Evolutionary conservation across 495 filamentous ascomycete species (phyloP).

Genomic region (Ramalina peruviana): DNA sequence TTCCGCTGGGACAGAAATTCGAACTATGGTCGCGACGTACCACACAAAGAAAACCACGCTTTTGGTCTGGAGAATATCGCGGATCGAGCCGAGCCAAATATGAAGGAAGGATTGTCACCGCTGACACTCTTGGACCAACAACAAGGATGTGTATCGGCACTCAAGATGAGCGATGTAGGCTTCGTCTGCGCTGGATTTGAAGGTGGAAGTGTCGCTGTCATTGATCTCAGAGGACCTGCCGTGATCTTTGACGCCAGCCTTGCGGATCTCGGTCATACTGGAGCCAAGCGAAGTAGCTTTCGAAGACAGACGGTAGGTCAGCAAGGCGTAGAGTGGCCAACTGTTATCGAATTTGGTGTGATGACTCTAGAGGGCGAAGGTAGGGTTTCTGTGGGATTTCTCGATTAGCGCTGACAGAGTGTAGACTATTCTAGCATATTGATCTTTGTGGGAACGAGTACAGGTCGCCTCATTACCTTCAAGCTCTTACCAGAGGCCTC

Average conservation of each 20-base stretch:
- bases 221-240: slow-evolving; percentile 78
- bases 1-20: slow-evolving; percentile 78
- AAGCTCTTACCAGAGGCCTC: slow-evolving; percentile 64
- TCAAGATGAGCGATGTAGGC: slow-evolving; percentile 78
- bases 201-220: slow-evolving; percentile 58
- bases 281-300: slow-evolving; percentile 56
- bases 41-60: slow-evolving; percentile 37
- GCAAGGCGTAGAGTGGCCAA: slow-evolving; percentile 54
- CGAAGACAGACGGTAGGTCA: slow-evolving; percentile 29
- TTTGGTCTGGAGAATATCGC: slow-evolving; percentile 57
- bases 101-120: slow-evolving; percentile 74
- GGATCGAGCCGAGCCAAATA: slow-evolving; percentile 57
- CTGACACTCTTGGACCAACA: slow-evolving; percentile 68
- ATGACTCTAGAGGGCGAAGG: slow-evolving; percentile 83
- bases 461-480: slow-evolving; percentile 73
- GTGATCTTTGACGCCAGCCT: slow-evolving; percentile 65
- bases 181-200: slow-evolving; percentile 82
- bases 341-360: slow-evolving; percentile 75
- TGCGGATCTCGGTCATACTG: slow-evolving; percentile 49
- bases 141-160: slow-evolving; percentile 59
- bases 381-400: slow-evolving; percentile 13
- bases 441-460: slow-evolving; percentile 79
- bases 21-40: slow-evolving; percentile 40
- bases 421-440: slow-evolving; percentile 81
- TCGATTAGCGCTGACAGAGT: slow-evolving; percentile 3